phyloP scores from a whole-genome alignment of 768 basidiomycete species.

The Tulasnella sp. region DNA sequence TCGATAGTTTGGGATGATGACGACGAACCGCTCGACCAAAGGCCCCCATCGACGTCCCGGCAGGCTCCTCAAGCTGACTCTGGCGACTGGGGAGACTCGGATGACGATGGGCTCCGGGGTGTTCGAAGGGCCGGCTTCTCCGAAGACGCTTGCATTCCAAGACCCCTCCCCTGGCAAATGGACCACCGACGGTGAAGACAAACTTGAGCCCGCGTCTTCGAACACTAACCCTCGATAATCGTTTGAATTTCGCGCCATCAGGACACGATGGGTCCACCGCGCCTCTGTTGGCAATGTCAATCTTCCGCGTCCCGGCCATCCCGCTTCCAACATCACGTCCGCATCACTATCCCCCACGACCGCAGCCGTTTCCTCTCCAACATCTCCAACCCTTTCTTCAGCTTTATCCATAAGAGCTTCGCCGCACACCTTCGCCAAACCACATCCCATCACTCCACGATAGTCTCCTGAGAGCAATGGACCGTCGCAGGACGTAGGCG shows the following conservation, averaged over 20 bases:
- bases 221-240: slow-evolving; percentile 52
- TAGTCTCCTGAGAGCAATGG: background rate
- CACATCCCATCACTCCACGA: slow-evolving; percentile 10
- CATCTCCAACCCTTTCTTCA: slow-evolving; percentile 36
- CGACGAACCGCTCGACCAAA: slow-evolving; percentile 32
- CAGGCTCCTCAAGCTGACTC: slow-evolving; percentile 12
- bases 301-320: slow-evolving; percentile 19
- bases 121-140: slow-evolving; percentile 29
- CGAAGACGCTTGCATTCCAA: background rate
- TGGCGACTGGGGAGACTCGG: slow-evolving; percentile 24
- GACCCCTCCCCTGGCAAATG: slow-evolving; percentile 23
- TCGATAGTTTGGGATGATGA: slow-evolving; percentile 46
- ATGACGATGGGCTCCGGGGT: background rate
- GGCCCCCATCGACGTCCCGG: background rate
- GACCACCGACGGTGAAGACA: slow-evolving; percentile 23
- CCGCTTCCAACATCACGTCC: slow-evolving; percentile 11
- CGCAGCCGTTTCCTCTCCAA: slow-evolving; percentile 6
- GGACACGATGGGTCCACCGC: slow-evolving; percentile 19
- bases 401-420: slow-evolving; percentile 21
- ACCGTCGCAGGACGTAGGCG: too few relatives aligned
- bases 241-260: slow-evolving; percentile 38
- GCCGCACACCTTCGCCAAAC: slow-evolving; percentile 19
- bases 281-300: slow-evolving; percentile 27
- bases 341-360: background rate
- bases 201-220: slow-evolving; percentile 37